Conservation (phyloP, 2,329 filamentous ascomycete genomes). For the Ilyonectria mors-panacis region DNA sequence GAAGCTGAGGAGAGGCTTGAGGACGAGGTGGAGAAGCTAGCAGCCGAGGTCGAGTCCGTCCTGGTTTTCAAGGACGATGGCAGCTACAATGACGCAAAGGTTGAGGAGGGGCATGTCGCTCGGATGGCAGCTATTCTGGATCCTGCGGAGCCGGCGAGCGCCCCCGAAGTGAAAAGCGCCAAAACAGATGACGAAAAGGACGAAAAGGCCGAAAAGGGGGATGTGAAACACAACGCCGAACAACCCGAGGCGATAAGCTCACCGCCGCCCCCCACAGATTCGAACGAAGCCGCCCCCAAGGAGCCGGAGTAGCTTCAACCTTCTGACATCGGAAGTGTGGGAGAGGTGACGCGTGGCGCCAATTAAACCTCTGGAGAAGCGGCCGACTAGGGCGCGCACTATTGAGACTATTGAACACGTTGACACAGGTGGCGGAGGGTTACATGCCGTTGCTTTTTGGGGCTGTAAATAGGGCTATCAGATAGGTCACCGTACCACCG, state of each 20-base stretch:
- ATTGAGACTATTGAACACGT: conserved; percentile 1
- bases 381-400: conserved; percentile 7
- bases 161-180: neutral
- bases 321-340: conserved; percentile 6
- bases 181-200: neutral
- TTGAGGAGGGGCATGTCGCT: neutral
- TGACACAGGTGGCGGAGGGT: conserved; percentile 2
- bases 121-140: neutral
- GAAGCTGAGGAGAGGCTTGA: conserved; percentile 59
- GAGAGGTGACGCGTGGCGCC: conserved; percentile 21
- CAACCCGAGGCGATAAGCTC: conserved; percentile 17
- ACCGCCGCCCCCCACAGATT: conserved; percentile 1
- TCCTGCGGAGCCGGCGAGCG: conserved; percentile 1
- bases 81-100: conserved; percentile 29
- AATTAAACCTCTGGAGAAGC: conserved; percentile 10
- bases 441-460: conserved; percentile 3
- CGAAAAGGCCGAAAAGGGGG: neutral
- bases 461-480: conserved; percentile 1
- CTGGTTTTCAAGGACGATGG: conserved; percentile 50
- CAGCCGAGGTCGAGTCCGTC: conserved; percentile 53
- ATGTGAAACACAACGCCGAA: neutral
- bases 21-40: conserved; percentile 61
- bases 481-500: neutral
- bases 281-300: conserved; percentile 4
- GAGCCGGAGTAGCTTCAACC: neutral